Conservation (phyloP, 306 rosid species). For the Glycyrrhiza uralensis region DNA sequence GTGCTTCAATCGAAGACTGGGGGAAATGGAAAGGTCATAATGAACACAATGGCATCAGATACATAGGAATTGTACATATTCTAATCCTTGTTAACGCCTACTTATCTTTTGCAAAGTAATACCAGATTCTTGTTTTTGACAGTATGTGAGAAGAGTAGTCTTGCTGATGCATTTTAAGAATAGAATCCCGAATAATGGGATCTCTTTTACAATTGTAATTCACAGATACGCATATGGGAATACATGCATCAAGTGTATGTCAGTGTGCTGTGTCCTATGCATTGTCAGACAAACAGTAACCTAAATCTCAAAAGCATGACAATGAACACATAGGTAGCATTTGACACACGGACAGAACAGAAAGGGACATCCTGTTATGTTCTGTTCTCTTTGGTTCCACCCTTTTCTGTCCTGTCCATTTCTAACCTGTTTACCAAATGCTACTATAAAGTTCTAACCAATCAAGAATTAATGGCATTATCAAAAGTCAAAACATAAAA, state of each 20-base stretch:
- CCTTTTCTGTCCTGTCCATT: not conserved
- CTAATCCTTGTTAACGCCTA: not conserved
- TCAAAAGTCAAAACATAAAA: conserved; percentile 1
- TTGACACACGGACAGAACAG: too few species aligned
- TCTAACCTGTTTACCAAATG: not conserved
- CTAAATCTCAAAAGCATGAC: conserved; percentile 9
- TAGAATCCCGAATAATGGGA: not conserved
- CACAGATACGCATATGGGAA: not conserved
- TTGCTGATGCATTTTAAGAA: not conserved
- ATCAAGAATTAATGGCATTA: not conserved
- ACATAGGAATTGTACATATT: not conserved
- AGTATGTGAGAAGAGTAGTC: not conserved
- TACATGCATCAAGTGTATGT: conserved; percentile 3
- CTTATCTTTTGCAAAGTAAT: not conserved
- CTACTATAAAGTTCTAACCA: not conserved
- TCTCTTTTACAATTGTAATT: not conserved
- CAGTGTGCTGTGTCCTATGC: not conserved
- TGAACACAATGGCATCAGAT: not conserved
- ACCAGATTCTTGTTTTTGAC: not conserved
- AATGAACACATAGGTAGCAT: not conserved
- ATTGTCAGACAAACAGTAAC: conserved; percentile 4
- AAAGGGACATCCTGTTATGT: not conserved
- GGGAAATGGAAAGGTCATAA: not conserved
- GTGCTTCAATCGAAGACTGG: not conserved
- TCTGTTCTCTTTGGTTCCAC: not conserved